Conservation (phyloP, 1,284 basidiomycete species). For the Lentinus polychrous region DNA sequence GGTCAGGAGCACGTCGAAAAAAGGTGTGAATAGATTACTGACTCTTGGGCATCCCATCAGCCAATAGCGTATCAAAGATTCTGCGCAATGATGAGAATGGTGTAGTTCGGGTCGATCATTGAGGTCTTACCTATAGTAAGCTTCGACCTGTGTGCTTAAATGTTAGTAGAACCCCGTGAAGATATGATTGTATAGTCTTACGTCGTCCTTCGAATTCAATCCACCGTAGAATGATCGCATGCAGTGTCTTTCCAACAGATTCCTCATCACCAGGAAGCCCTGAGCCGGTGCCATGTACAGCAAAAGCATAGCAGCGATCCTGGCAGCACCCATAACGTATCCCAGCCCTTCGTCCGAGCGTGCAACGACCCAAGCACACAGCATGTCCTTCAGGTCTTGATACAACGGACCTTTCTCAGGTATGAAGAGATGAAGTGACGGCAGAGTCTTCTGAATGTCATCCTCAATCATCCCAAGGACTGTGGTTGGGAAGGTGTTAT, state of each 20-base stretch:
- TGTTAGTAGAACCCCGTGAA: neutral
- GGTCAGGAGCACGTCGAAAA: slow-evolving; percentile 9
- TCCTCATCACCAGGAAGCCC: slow-evolving; percentile 84
- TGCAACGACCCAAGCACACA: slow-evolving; percentile 89
- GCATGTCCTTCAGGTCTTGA: slow-evolving; percentile 79
- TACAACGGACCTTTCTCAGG: slow-evolving; percentile 76
- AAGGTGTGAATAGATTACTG: slow-evolving; percentile 18
- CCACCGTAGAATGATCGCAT: slow-evolving; percentile 83
- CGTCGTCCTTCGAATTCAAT: slow-evolving; percentile 65
- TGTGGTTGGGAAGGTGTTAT: slow-evolving; percentile 68
- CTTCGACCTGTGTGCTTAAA: slow-evolving; percentile 53
- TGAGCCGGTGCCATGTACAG: slow-evolving; percentile 77
- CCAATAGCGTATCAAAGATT: slow-evolving; percentile 88
- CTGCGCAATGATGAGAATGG: slow-evolving; percentile 31
- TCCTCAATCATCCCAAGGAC: slow-evolving; percentile 70
- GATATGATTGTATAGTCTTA: slow-evolving; percentile 35
- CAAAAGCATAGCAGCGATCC: slow-evolving; percentile 84
- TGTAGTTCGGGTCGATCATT: slow-evolving; percentile 7
- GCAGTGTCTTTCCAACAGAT: slow-evolving; percentile 83
- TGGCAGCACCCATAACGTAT: slow-evolving; percentile 65
- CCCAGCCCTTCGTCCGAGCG: slow-evolving; percentile 83
- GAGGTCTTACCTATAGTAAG: slow-evolving; percentile 51
- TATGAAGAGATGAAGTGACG: slow-evolving; percentile 83
- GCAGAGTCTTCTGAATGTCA: slow-evolving; percentile 80
- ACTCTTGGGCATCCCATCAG: slow-evolving; percentile 95